Evolutionary conservation across 257 asterid species (phyloP).

Genomic region (Nicotiana tabacum): DNA sequence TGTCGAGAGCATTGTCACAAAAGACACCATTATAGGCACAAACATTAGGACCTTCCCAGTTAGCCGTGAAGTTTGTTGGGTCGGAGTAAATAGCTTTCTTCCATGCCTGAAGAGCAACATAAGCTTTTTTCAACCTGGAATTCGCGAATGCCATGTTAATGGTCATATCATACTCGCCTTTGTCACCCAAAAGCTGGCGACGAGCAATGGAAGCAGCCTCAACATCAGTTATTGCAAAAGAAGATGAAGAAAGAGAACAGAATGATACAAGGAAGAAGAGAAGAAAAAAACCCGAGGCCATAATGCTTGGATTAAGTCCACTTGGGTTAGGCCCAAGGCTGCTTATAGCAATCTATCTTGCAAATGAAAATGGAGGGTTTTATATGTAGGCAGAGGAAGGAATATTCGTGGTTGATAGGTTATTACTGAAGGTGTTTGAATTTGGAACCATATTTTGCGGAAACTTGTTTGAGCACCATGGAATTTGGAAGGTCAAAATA

Average conservation of each 20-base stretch:
- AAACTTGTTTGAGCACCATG: conserved; percentile 20
- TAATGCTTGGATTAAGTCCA: conserved; percentile 37
- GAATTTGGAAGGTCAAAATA: conserved; percentile 19
- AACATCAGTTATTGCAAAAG: conserved; percentile 17
- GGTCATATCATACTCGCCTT: conserved; percentile 1
- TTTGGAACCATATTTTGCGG: neutral
- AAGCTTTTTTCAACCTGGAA: conserved; percentile 49
- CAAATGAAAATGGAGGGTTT: conserved; percentile 12
- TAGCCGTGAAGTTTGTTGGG: conserved; percentile 52
- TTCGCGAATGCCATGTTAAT: conserved; percentile 21
- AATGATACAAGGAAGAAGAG: conserved; percentile 21
- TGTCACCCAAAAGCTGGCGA: conserved; percentile 12
- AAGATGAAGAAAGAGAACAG: conserved; percentile 18
- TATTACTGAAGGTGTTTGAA: neutral
- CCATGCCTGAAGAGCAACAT: conserved; percentile 72
- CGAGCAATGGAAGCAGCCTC: conserved; percentile 12
- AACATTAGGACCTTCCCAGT: conserved; percentile 71
- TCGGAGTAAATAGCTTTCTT: conserved; percentile 71
- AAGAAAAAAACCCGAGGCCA: conserved; percentile 47
- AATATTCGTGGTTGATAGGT: conserved; percentile 15
- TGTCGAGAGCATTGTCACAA: conserved; percentile 59
- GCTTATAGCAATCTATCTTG: conserved; percentile 28
- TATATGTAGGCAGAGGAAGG: conserved; percentile 33
- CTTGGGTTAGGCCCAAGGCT: conserved; percentile 63
- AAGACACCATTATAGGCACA: conserved; percentile 66